A percentile compares a stretch with the other conserved stretches of the same genome.
These are phyloP conservation scores for Solanum ahanhuiri DNA, from an alignment of 257 asterid species.

Conservation along the genomic window DNA sequence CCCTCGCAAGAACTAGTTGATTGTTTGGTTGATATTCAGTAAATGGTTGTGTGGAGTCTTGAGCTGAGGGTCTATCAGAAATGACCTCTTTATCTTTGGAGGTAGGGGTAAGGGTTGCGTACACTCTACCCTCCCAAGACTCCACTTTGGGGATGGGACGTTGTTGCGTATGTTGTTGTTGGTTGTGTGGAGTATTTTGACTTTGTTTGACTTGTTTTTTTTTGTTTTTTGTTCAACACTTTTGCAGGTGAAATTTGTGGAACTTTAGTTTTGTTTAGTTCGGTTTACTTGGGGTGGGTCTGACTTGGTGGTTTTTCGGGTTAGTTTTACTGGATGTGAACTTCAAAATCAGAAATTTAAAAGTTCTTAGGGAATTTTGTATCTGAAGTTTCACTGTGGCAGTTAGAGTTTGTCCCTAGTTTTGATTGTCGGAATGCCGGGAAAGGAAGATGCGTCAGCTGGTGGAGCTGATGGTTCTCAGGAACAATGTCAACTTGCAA, in stretches of 20 bases:
- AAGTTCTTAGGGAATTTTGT: neutral
- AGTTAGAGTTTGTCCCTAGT: neutral
- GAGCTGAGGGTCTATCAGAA: neutral
- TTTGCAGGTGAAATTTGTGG: constrained; percentile 17
- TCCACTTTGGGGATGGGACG: neutral
- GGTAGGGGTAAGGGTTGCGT: neutral
- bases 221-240: neutral
- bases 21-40: neutral
- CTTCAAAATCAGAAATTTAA: neutral
- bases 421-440: constrained; percentile 24
- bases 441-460: constrained; percentile 29
- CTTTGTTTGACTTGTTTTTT: constrained; percentile 6
- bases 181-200: neutral
- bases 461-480: constrained; percentile 18
- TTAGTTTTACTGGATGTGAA: neutral
- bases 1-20: neutral
- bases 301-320: neutral
- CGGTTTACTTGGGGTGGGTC: neutral
- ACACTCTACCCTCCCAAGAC: neutral
- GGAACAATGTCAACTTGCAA: constrained; percentile 13
- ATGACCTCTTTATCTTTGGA: neutral
- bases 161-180: neutral
- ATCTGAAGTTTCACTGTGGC: neutral
- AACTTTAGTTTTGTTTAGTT: neutral
- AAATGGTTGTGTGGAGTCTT: neutral